Evolutionary conservation across 495 filamentous ascomycete genomes (phyloP).

Genomic region (Penicillium fimorum): DNA sequence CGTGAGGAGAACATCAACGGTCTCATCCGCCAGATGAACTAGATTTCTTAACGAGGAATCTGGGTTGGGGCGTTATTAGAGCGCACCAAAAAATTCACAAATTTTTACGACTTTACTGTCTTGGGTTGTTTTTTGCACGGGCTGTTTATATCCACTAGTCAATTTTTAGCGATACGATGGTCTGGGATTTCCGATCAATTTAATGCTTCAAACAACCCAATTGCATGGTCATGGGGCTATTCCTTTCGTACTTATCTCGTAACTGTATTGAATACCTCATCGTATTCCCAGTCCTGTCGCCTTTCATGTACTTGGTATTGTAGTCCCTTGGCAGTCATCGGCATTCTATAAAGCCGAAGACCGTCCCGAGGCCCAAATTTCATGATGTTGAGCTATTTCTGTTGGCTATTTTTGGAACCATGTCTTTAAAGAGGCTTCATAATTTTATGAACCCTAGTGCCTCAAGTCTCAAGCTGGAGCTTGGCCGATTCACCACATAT

Average conservation of each 20-base stretch:
- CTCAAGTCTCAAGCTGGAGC: no score
- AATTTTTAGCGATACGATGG: constrained; percentile 42
- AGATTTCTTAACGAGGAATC: constrained; percentile 36
- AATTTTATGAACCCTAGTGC: no score
- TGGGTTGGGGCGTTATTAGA: constrained; percentile 6
- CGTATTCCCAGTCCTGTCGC: not conserved
- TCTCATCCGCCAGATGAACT: constrained; percentile 99
- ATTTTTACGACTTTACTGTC: constrained; percentile 27
- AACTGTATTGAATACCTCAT: not conserved
- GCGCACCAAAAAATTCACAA: constrained; percentile 18
- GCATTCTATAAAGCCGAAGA: not conserved
- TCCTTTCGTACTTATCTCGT: not conserved
- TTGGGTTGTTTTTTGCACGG: constrained; percentile 30
- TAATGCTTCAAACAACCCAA: constrained; percentile 44
- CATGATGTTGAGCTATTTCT: not conserved
- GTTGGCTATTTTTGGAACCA: not conserved
- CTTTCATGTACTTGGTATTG: not conserved
- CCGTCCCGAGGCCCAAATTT: constrained; percentile 7
- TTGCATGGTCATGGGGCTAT: constrained; percentile 16
- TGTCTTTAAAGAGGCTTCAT: no score
- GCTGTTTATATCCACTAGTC: constrained; percentile 39
- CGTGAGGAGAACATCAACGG: constrained; percentile 98
- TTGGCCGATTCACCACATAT: no score
- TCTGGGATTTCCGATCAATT: constrained; percentile 40
- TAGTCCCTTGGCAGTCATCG: not conserved